phyloP scores from a whole-genome alignment of 2,329 filamentous ascomycete genomes.

The Verticillium longisporum region DNA sequence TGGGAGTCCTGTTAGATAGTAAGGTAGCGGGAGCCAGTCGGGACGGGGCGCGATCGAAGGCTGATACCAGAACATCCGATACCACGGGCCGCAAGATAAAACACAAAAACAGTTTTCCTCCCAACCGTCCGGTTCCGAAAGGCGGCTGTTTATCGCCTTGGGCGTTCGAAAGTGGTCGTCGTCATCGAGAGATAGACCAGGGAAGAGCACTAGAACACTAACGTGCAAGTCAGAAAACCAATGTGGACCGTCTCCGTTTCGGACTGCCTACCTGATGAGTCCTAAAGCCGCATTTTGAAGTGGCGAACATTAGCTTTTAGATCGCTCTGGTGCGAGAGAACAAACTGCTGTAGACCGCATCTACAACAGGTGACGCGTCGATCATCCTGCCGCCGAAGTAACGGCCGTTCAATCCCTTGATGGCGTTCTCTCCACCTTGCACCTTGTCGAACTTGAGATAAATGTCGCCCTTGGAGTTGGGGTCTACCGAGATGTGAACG shows the following conservation, averaged over 20 bases:
- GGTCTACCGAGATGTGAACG: constrained; percentile 92
- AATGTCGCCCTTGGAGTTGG: constrained; percentile 90
- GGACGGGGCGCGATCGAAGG: neutral
- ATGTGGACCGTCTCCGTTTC: neutral
- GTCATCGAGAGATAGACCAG: neutral
- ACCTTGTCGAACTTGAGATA: constrained; percentile 98
- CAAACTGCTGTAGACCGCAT: constrained; percentile 96
- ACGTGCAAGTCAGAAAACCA: neutral
- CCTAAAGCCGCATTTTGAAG: constrained; percentile 39
- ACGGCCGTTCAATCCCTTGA: constrained; percentile 94
- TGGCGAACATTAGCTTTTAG: constrained; percentile 52
- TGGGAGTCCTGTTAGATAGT: constrained; percentile 6
- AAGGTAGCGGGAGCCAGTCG: neutral
- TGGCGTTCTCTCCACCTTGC: constrained; percentile 91
- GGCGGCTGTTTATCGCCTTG: neutral
- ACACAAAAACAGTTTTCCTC: neutral
- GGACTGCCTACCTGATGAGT: constrained; percentile 16
- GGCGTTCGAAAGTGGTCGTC: neutral
- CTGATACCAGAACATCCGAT: neutral
- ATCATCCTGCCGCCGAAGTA: constrained; percentile 93
- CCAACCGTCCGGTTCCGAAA: neutral
- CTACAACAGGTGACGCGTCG: constrained; percentile 90
- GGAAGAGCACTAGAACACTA: neutral
- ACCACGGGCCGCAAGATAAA: neutral
- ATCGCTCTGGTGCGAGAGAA: constrained; percentile 83